Percentiles rank a stretch among this genome's conserved stretches.
Evolutionary conservation across 2,329 filamentous ascomycete species (phyloP).

Genomic region (Paecilomyces dactylethromorphus): DNA sequence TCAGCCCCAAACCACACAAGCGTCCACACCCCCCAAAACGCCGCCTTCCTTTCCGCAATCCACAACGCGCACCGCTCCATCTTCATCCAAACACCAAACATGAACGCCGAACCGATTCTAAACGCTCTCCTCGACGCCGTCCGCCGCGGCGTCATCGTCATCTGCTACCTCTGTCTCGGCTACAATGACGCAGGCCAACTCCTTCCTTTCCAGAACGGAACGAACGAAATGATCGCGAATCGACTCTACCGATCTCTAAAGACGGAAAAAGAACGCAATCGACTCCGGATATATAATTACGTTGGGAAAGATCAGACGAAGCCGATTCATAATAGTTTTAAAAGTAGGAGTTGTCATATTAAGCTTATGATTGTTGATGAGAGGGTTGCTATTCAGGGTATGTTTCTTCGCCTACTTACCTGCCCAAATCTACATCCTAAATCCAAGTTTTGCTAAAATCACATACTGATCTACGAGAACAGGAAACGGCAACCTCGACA

Average conservation of each 20-base stretch:
- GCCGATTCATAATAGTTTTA: conserved; percentile 61
- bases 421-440: background rate
- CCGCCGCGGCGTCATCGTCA: conserved; percentile 61
- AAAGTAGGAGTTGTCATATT: conserved; percentile 65
- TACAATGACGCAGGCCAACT: conserved; percentile 76
- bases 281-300: conserved; percentile 62
- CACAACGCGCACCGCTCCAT: conserved; percentile 56
- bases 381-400: conserved; percentile 59
- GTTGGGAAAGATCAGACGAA: conserved; percentile 64
- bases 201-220: conserved; percentile 67
- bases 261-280: conserved; percentile 39
- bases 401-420: background rate
- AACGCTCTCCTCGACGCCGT: conserved; percentile 58
- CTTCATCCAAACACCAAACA: conserved; percentile 73
- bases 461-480: background rate
- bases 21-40: conserved; percentile 65
- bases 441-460: background rate
- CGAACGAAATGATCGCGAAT: conserved; percentile 64
- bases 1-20: conserved; percentile 52
- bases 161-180: conserved; percentile 66
- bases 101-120: conserved; percentile 65
- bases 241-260: conserved; percentile 54
- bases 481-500: conserved; percentile 72
- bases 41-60: conserved; percentile 64
- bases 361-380: conserved; percentile 71